Evolutionary conservation across 192 early-diverging fungal species (phyloP).

Genomic region (Phycomyces blakesleeanus): DNA sequence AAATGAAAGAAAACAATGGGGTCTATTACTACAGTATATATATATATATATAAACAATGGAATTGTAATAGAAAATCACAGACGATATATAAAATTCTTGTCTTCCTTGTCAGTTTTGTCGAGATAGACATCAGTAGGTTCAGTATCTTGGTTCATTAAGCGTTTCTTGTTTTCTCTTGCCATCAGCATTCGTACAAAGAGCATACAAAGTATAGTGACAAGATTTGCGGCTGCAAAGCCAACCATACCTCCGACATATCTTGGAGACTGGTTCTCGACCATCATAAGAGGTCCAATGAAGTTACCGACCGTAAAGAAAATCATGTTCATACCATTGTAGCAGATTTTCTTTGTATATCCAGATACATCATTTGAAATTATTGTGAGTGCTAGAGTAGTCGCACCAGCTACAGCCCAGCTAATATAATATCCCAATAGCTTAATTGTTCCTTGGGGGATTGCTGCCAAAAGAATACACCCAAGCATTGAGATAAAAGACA

Average conservation of each 20-base stretch:
- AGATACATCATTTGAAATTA: conserved; percentile 6
- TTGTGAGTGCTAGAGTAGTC: not conserved
- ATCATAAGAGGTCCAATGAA: conserved; percentile 21
- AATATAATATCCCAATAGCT: conserved; percentile 4
- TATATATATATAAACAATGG: no score
- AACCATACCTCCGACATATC: conserved; percentile 14
- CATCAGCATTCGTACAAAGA: not conserved
- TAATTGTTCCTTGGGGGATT: not conserved
- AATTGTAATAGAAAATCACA: no score
- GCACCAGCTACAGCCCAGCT: conserved; percentile 3
- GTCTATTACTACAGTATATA: no score
- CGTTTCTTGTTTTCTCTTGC: not conserved
- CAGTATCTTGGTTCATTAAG: not conserved
- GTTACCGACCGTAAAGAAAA: conserved; percentile 16
- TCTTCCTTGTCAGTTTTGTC: conserved; percentile 9
- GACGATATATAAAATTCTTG: conserved; percentile 9
- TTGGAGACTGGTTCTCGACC: conserved; percentile 14
- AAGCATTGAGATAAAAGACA: not conserved
- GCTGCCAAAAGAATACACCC: conserved; percentile 10
- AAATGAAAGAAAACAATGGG: no score
- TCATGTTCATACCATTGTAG: conserved; percentile 5
- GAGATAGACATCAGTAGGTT: conserved; percentile 1
- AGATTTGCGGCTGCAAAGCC: conserved; percentile 4
- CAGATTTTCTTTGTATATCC: conserved; percentile 18
- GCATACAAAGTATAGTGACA: conserved; percentile 2